A percentile compares a stretch with the other conserved stretches of the same genome.
Conservation (phyloP, 495 filamentous ascomycete genomes). For the Xylaria cubensis region DNA sequence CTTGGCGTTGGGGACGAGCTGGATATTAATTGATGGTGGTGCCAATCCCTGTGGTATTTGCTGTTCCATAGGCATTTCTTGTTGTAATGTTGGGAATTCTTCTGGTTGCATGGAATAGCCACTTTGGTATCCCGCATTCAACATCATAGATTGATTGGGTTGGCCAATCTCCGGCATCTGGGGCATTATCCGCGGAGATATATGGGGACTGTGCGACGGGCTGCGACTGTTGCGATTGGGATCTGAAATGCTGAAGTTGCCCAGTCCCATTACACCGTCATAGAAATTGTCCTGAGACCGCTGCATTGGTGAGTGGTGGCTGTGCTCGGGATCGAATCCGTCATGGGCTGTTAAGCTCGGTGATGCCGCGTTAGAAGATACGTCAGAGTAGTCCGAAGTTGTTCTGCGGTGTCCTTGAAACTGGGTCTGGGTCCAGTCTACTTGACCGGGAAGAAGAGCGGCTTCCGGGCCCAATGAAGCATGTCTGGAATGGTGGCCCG, state of each 20-base stretch:
- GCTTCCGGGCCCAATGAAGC: conserved; percentile 81
- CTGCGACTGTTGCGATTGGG: conserved; percentile 67
- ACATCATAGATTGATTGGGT: conserved; percentile 41
- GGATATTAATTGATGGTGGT: conserved; percentile 90
- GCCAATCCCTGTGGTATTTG: conserved; percentile 73
- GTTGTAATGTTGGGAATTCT: conserved; percentile 61
- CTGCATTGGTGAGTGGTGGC: conserved; percentile 80
- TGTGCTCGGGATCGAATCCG: conserved; percentile 77
- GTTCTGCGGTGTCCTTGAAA: conserved; percentile 82
- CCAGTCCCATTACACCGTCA: conserved; percentile 77
- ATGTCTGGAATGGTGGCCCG: conserved; percentile 72
- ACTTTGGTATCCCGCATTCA: conserved; percentile 37
- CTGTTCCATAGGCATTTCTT: conserved; percentile 54
- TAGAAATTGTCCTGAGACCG: conserved; percentile 76
- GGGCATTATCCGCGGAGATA: conserved; percentile 81
- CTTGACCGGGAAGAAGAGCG: conserved; percentile 69
- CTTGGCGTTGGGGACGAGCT: conserved; percentile 79
- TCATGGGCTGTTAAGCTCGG: conserved; percentile 82
- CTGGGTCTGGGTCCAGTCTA: conserved; percentile 76
- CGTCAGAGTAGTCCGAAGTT: conserved; percentile 90
- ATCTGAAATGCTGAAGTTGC: conserved; percentile 83
- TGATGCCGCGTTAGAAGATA: conserved; percentile 78
- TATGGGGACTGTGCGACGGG: conserved; percentile 83
- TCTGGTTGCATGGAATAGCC: conserved; percentile 65
- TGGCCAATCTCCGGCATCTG: conserved; percentile 64